A percentile compares a stretch with the other conserved stretches of the same genome.
Conservation (phyloP, 2,329 filamentous ascomycete genomes). For the Fusarium tupiense region DNA sequence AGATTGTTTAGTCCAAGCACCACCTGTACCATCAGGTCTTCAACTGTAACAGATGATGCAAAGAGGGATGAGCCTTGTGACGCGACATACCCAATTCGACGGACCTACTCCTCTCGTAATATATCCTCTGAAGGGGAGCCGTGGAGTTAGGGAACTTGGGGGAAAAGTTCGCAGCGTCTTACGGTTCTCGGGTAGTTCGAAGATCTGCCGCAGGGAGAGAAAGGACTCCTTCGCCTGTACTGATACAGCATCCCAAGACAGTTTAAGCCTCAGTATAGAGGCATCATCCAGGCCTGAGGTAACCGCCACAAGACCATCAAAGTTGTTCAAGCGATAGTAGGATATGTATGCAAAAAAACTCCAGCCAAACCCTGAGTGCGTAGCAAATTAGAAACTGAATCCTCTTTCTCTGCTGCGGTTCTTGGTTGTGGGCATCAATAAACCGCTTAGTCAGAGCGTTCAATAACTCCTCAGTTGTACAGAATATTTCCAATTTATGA, state of each 20-base stretch:
- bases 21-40: background rate
- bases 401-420: background rate
- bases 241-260: background rate
- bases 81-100: background rate
- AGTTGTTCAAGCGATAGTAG: background rate
- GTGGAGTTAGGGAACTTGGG: background rate
- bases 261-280: background rate
- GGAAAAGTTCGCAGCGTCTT: background rate
- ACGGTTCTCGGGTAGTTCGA: background rate
- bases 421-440: rapidly evolving
- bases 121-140: background rate
- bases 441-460: background rate
- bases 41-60: background rate
- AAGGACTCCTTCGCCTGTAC: background rate
- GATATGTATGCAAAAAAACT: background rate
- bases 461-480: background rate
- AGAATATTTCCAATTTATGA: background rate
- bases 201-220: background rate
- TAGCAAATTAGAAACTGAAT: background rate
- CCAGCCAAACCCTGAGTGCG: background rate
- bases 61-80: background rate
- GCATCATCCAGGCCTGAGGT: background rate
- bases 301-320: background rate
- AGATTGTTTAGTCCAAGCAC: background rate
- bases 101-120: background rate